Evolutionary conservation across 495 filamentous ascomycete species (phyloP).

Genomic region (Penicillium paxilli): DNA sequence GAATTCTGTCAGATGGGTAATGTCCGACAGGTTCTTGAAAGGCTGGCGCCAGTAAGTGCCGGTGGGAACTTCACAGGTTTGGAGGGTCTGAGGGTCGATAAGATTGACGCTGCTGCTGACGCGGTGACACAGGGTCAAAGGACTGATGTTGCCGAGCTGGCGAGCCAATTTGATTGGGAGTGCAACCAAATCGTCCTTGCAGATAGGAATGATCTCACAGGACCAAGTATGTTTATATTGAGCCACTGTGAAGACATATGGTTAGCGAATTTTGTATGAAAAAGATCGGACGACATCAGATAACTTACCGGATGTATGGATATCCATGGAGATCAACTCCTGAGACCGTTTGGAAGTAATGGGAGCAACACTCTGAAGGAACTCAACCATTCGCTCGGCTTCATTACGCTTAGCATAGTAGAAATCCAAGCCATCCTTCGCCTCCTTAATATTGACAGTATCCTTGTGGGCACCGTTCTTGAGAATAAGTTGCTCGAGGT

Average conservation of each 20-base stretch:
- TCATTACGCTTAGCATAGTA: constrained; percentile 87
- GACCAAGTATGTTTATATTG: constrained; percentile 35
- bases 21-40: constrained; percentile 79
- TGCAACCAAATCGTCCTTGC: constrained; percentile 93
- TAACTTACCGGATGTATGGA: constrained; percentile 81
- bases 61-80: constrained; percentile 80
- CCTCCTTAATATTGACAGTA: constrained; percentile 95
- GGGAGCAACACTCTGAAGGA: constrained; percentile 60
- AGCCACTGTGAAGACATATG: not conserved
- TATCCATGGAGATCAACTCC: constrained; percentile 90
- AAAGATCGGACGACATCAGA: constrained; percentile 69
- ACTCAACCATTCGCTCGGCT: constrained; percentile 90
- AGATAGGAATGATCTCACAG: constrained; percentile 83
- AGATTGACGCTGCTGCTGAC: constrained; percentile 88
- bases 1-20: constrained; percentile 85
- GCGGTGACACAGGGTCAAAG: constrained; percentile 79
- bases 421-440: constrained; percentile 92
- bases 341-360: constrained; percentile 69
- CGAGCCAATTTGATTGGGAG: constrained; percentile 88
- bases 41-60: constrained; percentile 85
- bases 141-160: constrained; percentile 80
- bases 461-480: constrained; percentile 91
- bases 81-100: constrained; percentile 86
- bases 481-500: constrained; percentile 93
- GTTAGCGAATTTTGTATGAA: not conserved